A percentile compares a stretch with the other conserved stretches of the same genome.
phyloP scores from a whole-genome alignment of 2,329 filamentous ascomycete genomes.

The Sphaerulina musiva region DNA sequence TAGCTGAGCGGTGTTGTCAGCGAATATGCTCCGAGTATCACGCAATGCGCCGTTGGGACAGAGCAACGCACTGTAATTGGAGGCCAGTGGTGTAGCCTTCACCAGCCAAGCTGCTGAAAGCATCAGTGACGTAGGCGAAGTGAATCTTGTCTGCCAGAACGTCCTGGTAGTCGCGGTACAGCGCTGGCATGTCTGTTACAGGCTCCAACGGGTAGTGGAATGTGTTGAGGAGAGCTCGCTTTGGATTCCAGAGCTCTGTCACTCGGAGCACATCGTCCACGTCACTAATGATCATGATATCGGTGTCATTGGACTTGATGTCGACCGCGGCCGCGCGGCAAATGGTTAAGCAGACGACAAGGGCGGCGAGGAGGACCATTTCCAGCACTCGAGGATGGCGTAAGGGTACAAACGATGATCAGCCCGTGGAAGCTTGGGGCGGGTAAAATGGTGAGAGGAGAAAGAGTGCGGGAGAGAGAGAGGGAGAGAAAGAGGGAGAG shows the following conservation, averaged over 20 bases:
- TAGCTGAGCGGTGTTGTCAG: constrained; percentile 14
- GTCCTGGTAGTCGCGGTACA: constrained; percentile 3
- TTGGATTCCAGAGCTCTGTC: constrained; percentile 23
- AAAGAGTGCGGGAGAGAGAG: too few species aligned
- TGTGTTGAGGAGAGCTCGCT: constrained; percentile 7
- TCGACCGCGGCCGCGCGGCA: background rate
- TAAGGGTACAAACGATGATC: too few species aligned
- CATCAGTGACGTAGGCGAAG: constrained; percentile 27
- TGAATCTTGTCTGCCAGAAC: constrained; percentile 11
- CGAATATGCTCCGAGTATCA: background rate
- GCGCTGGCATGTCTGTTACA: constrained; percentile 21
- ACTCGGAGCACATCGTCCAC: constrained; percentile 26
- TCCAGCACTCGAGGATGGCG: too few species aligned
- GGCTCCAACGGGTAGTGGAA: constrained; percentile 19
- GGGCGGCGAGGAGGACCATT: background rate
- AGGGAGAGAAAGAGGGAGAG: too few species aligned
- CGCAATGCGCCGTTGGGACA: too few species aligned
- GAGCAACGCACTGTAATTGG: background rate
- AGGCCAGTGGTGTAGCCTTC: constrained; percentile 13
- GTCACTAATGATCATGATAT: constrained; percentile 24
- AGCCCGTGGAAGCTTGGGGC: too few species aligned
- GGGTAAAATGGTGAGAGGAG: too few species aligned
- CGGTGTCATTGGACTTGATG: constrained; percentile 5
- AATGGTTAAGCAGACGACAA: background rate
- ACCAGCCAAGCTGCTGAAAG: constrained; percentile 15